phyloP scores from a whole-genome alignment of 169 alveolate genomes.

The Plasmodium gonderi region DNA sequence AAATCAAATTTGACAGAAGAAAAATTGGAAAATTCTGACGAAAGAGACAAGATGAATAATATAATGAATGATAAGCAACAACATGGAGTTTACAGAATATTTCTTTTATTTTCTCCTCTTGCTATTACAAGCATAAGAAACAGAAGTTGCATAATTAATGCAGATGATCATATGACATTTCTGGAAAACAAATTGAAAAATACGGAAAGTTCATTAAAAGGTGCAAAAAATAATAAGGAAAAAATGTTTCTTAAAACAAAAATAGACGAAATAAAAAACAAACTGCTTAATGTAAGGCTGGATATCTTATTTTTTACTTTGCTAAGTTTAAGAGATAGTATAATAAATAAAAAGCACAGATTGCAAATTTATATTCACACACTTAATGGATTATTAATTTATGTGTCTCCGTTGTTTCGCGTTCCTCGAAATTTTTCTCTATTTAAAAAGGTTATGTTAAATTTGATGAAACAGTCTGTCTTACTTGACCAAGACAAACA shows the following conservation, averaged over 20 bases:
- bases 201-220: background rate
- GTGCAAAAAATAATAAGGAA: constrained; percentile 14
- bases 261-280: constrained; percentile 29
- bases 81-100: constrained; percentile 11
- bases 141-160: constrained; percentile 49
- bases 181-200: constrained; percentile 17
- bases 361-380: constrained; percentile 81
- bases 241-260: constrained; percentile 4
- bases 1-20: background rate
- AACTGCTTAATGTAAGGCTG: constrained; percentile 22
- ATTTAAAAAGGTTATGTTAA: constrained; percentile 82
- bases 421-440: constrained; percentile 84
- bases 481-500: constrained; percentile 10
- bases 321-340: constrained; percentile 80
- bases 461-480: background rate
- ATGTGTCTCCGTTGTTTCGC: constrained; percentile 80
- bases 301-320: constrained; percentile 80
- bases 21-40: background rate
- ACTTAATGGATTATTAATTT: constrained; percentile 69
- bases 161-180: constrained; percentile 63
- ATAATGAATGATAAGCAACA: background rate
- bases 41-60: background rate
- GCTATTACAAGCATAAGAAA: constrained; percentile 61
- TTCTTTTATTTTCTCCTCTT: constrained; percentile 44
- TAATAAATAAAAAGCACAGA: constrained; percentile 79